These are phyloP conservation scores for Heliamphora exappendiculata DNA, from an alignment of 148 eudicot genomes.

Conservation along the genomic window DNA sequence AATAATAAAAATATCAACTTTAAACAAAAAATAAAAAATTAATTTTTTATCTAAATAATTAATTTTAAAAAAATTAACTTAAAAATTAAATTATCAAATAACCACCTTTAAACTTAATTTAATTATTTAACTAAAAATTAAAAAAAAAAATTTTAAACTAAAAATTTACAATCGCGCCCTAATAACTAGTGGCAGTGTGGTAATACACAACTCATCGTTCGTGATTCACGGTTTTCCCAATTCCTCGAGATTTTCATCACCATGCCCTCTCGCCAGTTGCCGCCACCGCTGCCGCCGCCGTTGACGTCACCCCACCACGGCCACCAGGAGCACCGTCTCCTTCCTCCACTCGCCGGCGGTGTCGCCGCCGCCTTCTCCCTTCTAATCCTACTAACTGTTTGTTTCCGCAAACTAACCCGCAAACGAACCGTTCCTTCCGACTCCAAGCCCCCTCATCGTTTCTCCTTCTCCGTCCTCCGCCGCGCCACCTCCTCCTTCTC, in stretches of 20 bases:
- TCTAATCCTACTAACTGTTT: conserved; percentile 43
- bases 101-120: no score
- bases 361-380: conserved; percentile 36
- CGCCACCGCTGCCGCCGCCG: background rate
- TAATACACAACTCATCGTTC: background rate
- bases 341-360: conserved; percentile 39
- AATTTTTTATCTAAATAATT: no score
- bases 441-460: conserved; percentile 41
- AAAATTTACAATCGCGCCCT: no score
- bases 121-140: no score
- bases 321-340: conserved; percentile 8
- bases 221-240: background rate
- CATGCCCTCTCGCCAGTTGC: conserved; percentile 15
- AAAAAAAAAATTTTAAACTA: no score
- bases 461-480: conserved; percentile 60
- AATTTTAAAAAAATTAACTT: no score
- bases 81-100: no score
- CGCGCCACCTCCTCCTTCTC: conserved; percentile 56
- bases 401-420: conserved; percentile 43
- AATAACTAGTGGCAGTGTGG: background rate
- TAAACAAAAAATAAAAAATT: no score
- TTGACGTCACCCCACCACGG: conserved; percentile 1
- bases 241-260: background rate
- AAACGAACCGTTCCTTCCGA: conserved; percentile 29
- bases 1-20: no score